Evolutionary conservation across 345 rosid species (phyloP).

Genomic region (Bruguiera parviflora): DNA sequence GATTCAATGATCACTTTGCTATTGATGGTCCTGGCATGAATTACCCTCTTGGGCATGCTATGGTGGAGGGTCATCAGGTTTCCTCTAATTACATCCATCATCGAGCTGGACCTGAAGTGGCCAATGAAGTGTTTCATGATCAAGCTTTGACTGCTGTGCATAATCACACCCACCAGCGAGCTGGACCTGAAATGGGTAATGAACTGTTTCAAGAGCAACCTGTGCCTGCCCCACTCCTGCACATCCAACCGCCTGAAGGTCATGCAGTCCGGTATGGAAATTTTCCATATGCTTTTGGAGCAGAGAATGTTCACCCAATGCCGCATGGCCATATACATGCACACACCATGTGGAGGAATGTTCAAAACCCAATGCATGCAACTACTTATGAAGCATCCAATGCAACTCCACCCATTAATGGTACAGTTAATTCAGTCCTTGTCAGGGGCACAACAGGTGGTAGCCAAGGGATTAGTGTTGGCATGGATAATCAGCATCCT

Average conservation of each 20-base stretch:
- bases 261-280: constrained; percentile 49
- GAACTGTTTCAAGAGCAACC: constrained; percentile 65
- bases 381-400: constrained; percentile 45
- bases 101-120: constrained; percentile 56
- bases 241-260: constrained; percentile 52
- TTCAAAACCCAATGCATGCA: constrained; percentile 48
- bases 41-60: constrained; percentile 52
- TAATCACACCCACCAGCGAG: constrained; percentile 42
- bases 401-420: constrained; percentile 47
- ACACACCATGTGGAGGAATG: constrained; percentile 63
- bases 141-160: constrained; percentile 40
- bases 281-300: constrained; percentile 54
- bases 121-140: constrained; percentile 59
- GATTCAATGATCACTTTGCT: constrained; percentile 59
- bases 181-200: constrained; percentile 56
- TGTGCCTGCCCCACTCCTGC: constrained; percentile 18
- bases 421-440: constrained; percentile 43
- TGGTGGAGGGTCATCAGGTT: constrained; percentile 47
- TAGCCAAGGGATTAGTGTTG: constrained; percentile 42
- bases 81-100: constrained; percentile 44
- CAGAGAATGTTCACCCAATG: constrained; percentile 45
- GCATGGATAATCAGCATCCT: constrained; percentile 46
- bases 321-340: constrained; percentile 53
- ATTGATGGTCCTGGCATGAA: constrained; percentile 61
- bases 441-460: constrained; percentile 48